A percentile compares a stretch with the other conserved stretches of the same genome.
phyloP scores from a whole-genome alignment of 2,329 filamentous ascomycete genomes.

The Aureobasidium leucospermi region DNA sequence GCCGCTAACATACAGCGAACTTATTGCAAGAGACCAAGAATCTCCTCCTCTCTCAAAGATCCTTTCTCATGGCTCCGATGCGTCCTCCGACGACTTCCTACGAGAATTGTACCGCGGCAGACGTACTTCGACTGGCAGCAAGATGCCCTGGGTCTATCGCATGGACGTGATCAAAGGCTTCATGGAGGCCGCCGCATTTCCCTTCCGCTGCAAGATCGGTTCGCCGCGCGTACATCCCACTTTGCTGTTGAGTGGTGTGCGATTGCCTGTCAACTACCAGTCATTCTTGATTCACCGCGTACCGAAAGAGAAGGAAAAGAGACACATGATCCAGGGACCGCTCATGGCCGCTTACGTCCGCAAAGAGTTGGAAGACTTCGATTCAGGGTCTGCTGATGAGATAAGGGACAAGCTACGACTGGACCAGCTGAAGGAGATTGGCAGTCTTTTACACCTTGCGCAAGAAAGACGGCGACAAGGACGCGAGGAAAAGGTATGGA shows the following conservation, averaged over 20 bases:
- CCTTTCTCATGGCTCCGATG: conserved; percentile 4
- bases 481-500: conserved; percentile 33
- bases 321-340: conserved; percentile 52
- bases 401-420: conserved; percentile 29
- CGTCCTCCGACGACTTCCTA: conserved; percentile 13
- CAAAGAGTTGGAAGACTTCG: conserved; percentile 46
- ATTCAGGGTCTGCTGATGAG: conserved; percentile 29
- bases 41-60: conserved; percentile 1
- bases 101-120: conserved; percentile 46
- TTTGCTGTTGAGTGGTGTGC: conserved; percentile 32
- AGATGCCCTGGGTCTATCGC: conserved; percentile 53
- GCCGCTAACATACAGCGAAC: conserved; percentile 6
- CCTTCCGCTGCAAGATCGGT: conserved; percentile 48
- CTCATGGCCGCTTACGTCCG: conserved; percentile 50
- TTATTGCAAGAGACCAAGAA: conserved; percentile 6
- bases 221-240: conserved; percentile 36
- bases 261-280: conserved; percentile 52
- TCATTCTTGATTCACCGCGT: conserved; percentile 47
- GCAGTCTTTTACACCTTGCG: conserved; percentile 49
- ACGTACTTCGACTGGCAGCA: conserved; percentile 48
- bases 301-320: conserved; percentile 48
- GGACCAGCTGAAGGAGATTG: conserved; percentile 52
- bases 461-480: conserved; percentile 55
- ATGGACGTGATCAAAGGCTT: conserved; percentile 50
- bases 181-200: conserved; percentile 51